phyloP scores from a whole-genome alignment of 371 early-diverging fungal species.

The Blakeslea trispora region DNA sequence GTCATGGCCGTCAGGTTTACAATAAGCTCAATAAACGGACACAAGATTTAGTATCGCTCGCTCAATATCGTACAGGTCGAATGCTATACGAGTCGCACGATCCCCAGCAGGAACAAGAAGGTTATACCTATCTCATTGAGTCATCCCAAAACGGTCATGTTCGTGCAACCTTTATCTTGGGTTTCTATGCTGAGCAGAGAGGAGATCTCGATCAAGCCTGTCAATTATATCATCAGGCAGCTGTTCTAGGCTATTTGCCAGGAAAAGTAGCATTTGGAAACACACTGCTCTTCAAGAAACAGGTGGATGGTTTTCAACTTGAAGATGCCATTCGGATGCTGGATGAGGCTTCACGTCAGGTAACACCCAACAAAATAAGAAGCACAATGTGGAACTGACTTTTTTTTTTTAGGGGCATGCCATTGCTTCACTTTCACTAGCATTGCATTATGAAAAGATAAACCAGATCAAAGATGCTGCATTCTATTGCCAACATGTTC shows the following conservation, averaged over 20 bases:
- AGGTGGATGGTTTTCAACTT: not conserved
- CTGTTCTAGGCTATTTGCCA: not conserved
- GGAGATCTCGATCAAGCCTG: slow-evolving; percentile 17
- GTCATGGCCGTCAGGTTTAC: slow-evolving; percentile 10
- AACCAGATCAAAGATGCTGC: slow-evolving; percentile 7
- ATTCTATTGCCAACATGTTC: slow-evolving; percentile 5
- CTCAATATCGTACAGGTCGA: slow-evolving; percentile 23
- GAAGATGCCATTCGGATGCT: slow-evolving; percentile 16
- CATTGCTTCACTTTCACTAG: slow-evolving; percentile 20
- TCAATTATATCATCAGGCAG: slow-evolving; percentile 15
- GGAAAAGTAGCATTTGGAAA: slow-evolving; percentile 24
- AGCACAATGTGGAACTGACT: slow-evolving; percentile 2
- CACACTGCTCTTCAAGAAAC: slow-evolving; percentile 2
- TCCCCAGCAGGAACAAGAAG: slow-evolving; percentile 9
- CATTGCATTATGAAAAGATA: slow-evolving; percentile 17
- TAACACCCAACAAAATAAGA: slow-evolving; percentile 4
- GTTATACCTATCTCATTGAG: slow-evolving; percentile 10
- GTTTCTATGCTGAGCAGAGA: slow-evolving; percentile 14
- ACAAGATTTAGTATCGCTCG: slow-evolving; percentile 16
- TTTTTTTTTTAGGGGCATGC: slow-evolving; percentile 17
- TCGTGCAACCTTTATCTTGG: slow-evolving; percentile 19
- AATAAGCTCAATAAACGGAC: slow-evolving; percentile 4
- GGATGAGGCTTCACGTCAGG: slow-evolving; percentile 13
- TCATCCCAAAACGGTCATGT: slow-evolving; percentile 19
- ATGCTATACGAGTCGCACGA: slow-evolving; percentile 20